Evolutionary conservation across 2,329 filamentous ascomycete genomes (phyloP).

Genomic region (Colletotrichum endophyticum): DNA sequence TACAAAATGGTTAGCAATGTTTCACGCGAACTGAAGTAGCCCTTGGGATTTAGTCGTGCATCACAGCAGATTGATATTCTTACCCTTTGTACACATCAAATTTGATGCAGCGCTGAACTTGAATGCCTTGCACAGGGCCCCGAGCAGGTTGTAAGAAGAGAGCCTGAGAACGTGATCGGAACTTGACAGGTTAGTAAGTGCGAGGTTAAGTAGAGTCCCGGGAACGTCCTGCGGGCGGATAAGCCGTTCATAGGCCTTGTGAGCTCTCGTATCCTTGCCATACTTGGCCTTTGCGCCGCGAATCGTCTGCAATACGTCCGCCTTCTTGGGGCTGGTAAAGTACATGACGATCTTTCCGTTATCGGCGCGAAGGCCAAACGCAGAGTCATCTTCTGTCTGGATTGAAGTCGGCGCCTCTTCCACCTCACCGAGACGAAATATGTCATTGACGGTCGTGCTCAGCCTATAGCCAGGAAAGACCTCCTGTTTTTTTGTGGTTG

Average conservation of each 20-base stretch:
- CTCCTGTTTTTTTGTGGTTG: conserved; percentile 72
- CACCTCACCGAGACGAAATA: conserved; percentile 70
- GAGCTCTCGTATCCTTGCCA: conserved; percentile 64
- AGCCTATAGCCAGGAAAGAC: conserved; percentile 67
- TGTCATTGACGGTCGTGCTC: conserved; percentile 71
- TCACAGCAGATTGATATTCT: conserved; percentile 18
- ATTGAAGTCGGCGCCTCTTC: conserved; percentile 71
- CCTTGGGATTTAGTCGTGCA: not conserved
- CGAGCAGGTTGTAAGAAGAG: conserved; percentile 71
- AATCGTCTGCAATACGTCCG: conserved; percentile 68
- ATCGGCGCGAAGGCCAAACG: conserved; percentile 71
- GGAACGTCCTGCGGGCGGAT: conserved; percentile 74
- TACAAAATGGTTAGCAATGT: not conserved
- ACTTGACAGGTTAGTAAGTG: conserved; percentile 70
- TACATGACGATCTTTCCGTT: conserved; percentile 76
- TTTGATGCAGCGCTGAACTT: conserved; percentile 67
- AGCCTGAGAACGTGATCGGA: conserved; percentile 63
- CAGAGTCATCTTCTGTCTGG: conserved; percentile 68
- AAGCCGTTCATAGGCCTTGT: conserved; percentile 68
- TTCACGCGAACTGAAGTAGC: not conserved
- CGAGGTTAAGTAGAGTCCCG: conserved; percentile 71
- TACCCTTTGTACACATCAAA: conserved; percentile 67
- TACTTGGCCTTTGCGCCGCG: conserved; percentile 67
- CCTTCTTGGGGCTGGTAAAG: conserved; percentile 70
- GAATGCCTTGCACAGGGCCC: conserved; percentile 70